These are phyloP conservation scores for Sarcomyxa edulis DNA, from an alignment of 768 basidiomycete genomes.

Conservation along the genomic window DNA sequence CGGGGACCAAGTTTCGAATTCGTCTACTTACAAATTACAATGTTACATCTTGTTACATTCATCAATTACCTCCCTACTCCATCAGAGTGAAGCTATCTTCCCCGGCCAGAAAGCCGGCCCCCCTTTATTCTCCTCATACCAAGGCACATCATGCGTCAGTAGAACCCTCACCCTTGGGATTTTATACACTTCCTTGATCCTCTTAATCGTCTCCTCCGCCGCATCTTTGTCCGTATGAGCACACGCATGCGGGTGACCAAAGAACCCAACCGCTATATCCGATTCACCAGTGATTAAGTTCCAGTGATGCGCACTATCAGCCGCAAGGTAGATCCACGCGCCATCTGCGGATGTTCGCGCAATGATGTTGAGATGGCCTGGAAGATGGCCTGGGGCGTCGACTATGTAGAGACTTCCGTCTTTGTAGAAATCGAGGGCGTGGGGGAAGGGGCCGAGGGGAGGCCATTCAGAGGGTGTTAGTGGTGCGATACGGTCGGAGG, in stretches of 20 bases:
- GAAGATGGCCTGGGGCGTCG: slow-evolving; percentile 52
- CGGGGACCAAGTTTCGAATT: no score
- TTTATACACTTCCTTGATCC: slow-evolving; percentile 31
- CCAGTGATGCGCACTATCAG: slow-evolving; percentile 54
- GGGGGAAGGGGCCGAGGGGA: slow-evolving; percentile 46
- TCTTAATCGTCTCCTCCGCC: slow-evolving; percentile 35
- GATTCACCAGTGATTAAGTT: slow-evolving; percentile 41
- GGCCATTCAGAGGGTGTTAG: slow-evolving; percentile 26
- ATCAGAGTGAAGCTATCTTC: slow-evolving; percentile 19
- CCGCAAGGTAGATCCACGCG: slow-evolving; percentile 50
- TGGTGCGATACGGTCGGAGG: slow-evolving; percentile 31
- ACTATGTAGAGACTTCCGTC: slow-evolving; percentile 58
- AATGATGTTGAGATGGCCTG: slow-evolving; percentile 50
- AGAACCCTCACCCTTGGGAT: slow-evolving; percentile 38
- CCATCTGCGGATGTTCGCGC: slow-evolving; percentile 49
- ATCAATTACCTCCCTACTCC: no score
- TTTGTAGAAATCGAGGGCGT: slow-evolving; percentile 45
- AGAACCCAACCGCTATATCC: slow-evolving; percentile 28
- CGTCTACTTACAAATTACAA: no score
- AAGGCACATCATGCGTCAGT: slow-evolving; percentile 48
- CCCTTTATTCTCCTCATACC: slow-evolving; percentile 43
- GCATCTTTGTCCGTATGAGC: slow-evolving; percentile 36
- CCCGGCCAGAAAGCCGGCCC: slow-evolving; percentile 38
- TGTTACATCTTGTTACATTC: neutral
- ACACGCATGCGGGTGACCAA: slow-evolving; percentile 26